Evolutionary conservation across 305 asterid species (phyloP).

Genomic region (Solanum aculeatissimum): DNA sequence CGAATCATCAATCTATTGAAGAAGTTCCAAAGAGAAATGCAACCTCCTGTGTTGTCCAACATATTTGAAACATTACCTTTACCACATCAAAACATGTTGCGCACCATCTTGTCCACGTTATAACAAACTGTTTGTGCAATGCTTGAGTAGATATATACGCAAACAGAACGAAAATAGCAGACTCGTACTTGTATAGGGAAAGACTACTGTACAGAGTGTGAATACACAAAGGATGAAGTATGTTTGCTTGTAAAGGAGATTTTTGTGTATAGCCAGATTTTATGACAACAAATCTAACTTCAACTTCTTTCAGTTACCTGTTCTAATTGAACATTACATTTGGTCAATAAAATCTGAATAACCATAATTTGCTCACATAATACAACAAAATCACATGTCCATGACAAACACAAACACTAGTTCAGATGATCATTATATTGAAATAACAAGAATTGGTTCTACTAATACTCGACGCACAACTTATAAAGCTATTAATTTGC

Average conservation of each 20-base stretch:
- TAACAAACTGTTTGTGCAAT: neutral
- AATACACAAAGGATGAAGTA: neutral
- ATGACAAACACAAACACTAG: too few relatives aligned
- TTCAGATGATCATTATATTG: too few relatives aligned
- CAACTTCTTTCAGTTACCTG: too few relatives aligned
- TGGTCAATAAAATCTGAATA: too few relatives aligned
- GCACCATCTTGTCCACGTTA: neutral
- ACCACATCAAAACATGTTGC: neutral
- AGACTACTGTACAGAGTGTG: neutral
- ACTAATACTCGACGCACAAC: too few relatives aligned
- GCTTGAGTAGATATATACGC: neutral
- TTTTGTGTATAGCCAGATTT: neutral
- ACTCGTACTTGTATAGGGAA: neutral
- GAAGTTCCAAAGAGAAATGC: neutral
- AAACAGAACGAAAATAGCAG: neutral
- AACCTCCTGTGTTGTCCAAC: neutral
- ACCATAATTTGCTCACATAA: too few relatives aligned
- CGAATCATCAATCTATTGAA: neutral
- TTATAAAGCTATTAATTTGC: too few relatives aligned
- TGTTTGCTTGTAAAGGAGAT: neutral
- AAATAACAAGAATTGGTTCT: too few relatives aligned
- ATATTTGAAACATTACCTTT: neutral
- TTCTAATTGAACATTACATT: too few relatives aligned
- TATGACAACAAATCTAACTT: too few relatives aligned
- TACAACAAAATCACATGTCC: too few relatives aligned